phyloP scores from a whole-genome alignment of 2,329 filamentous ascomycete genomes.

The Colletotrichum sp. region DNA sequence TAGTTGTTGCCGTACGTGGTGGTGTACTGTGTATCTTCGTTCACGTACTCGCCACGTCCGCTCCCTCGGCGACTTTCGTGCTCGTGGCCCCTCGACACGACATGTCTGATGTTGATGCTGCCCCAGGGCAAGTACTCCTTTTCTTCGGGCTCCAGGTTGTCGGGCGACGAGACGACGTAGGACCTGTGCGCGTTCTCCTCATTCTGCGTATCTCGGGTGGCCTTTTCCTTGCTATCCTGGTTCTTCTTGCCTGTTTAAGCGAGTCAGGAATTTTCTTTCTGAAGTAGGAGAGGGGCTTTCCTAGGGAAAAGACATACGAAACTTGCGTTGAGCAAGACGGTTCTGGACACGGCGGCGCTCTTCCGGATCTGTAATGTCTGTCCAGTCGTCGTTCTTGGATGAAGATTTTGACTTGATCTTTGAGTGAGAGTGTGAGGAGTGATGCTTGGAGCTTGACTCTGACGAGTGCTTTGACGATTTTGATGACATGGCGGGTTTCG shows the following conservation, averaged over 20 bases:
- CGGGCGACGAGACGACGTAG: constrained; percentile 65
- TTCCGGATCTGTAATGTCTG: constrained; percentile 70
- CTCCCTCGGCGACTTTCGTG: constrained; percentile 48
- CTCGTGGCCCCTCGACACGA: constrained; percentile 57
- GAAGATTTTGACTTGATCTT: constrained; percentile 43
- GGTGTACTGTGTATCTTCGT: constrained; percentile 35
- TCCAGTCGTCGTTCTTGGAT: constrained; percentile 67
- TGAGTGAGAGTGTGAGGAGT: constrained; percentile 38
- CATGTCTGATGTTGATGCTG: constrained; percentile 64
- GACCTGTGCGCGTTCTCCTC: constrained; percentile 66
- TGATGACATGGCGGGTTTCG: constrained; percentile 32
- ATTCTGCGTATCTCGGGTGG: constrained; percentile 68
- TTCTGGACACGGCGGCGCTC: constrained; percentile 79
- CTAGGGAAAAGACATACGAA: constrained; percentile 58
- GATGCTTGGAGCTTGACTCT: constrained; percentile 30
- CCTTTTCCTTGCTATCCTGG: constrained; percentile 69
- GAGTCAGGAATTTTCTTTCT: neutral
- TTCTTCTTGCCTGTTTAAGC: constrained; percentile 68
- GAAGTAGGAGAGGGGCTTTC: neutral
- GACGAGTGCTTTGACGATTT: constrained; percentile 26
- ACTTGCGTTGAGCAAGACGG: constrained; percentile 76
- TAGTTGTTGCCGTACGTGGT: constrained; percentile 26
- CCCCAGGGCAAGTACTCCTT: constrained; percentile 75
- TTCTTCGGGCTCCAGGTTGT: constrained; percentile 57
- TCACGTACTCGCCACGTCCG: constrained; percentile 38